These are phyloP conservation scores for Miscanthus sacchariflorus DNA, from an alignment of 202 grass and related monocot species.

Conservation along the genomic window DNA sequence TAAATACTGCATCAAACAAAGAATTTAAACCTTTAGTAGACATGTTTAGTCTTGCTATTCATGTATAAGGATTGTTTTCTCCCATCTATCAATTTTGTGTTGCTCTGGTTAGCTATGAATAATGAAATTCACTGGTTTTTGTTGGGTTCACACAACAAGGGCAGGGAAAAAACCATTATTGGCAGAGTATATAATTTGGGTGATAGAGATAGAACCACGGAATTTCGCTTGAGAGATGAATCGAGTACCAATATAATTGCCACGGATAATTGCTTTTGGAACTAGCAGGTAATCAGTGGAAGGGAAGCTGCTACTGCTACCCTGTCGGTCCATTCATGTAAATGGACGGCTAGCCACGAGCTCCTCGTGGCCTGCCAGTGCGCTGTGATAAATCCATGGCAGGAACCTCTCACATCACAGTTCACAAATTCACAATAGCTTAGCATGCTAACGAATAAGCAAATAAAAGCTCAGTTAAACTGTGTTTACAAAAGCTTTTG, in stretches of 20 bases:
- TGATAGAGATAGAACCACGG: slow-evolving; percentile 2
- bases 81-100: neutral
- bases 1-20: no score
- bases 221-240: neutral
- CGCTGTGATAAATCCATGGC: neutral
- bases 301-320: neutral
- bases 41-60: no score
- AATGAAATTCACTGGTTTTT: neutral
- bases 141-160: neutral
- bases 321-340: slow-evolving; percentile 11
- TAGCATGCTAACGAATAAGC: neutral
- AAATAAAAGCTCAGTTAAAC: neutral
- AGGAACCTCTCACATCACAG: neutral
- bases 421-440: neutral
- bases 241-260: neutral
- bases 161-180: neutral
- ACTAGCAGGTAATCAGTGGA: slow-evolving; percentile 6
- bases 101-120: neutral
- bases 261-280: neutral
- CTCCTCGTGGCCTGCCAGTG: slow-evolving; percentile 1
- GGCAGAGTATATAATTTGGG: neutral
- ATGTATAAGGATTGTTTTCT: neutral
- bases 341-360: neutral
- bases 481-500: neutral
- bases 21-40: no score